phyloP scores from a whole-genome alignment of 148 eudicot species.

The Diospyros kaki region DNA sequence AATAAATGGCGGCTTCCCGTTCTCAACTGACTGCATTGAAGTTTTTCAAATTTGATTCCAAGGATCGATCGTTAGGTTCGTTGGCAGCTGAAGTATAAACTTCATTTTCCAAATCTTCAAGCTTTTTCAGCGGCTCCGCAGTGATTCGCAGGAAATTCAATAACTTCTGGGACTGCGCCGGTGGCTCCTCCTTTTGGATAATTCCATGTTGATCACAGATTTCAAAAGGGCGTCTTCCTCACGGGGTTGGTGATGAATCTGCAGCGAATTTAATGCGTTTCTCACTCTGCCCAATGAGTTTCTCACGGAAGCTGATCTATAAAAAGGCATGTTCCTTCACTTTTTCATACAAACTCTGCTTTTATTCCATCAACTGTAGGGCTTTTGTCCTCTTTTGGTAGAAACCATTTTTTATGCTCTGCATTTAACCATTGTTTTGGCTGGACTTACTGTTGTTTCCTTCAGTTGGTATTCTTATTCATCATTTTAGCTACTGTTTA shows the following conservation, averaged over 20 bases:
- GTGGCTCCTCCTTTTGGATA: too few species aligned
- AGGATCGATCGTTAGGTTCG: neutral
- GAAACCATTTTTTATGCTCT: neutral
- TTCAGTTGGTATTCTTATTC: neutral
- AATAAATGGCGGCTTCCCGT: neutral
- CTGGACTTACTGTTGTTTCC: neutral
- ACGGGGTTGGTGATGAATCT: too few species aligned
- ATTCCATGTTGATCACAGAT: too few species aligned
- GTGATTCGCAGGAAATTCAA: constrained; percentile 9
- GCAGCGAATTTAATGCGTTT: too few species aligned
- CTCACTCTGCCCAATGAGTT: neutral
- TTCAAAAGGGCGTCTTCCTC: too few species aligned
- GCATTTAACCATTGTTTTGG: neutral
- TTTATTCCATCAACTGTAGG: neutral
- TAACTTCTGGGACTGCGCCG: neutral
- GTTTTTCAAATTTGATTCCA: neutral
- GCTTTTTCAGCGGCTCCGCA: neutral
- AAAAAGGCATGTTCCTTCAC: neutral
- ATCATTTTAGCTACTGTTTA: neutral
- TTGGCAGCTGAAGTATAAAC: constrained; percentile 3
- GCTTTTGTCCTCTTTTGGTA: neutral
- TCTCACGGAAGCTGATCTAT: constrained; percentile 1
- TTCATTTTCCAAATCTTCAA: neutral
- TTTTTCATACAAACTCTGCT: neutral
- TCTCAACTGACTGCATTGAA: constrained; percentile 8